A percentile compares a stretch with the other conserved stretches of the same genome.
Conservation (phyloP, 176 grass and related monocot species). For the Puya raimondii region DNA sequence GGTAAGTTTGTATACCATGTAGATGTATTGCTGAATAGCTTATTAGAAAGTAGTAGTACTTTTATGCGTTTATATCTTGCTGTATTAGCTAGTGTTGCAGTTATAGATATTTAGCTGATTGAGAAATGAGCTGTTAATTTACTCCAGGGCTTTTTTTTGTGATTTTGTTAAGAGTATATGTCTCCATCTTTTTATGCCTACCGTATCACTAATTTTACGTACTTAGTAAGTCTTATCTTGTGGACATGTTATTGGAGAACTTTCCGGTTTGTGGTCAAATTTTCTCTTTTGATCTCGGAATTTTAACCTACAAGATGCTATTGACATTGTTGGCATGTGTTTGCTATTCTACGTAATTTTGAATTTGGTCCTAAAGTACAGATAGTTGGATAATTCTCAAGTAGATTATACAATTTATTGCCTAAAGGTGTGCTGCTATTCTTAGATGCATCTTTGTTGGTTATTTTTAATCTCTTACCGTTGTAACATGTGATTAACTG, state of each 20-base stretch:
- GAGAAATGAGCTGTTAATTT: neutral
- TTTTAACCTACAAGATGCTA: no score
- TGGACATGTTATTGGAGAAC: no score
- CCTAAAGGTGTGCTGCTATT: neutral
- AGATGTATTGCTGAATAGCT: neutral
- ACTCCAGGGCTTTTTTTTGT: neutral
- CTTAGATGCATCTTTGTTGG: neutral
- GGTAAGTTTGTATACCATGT: neutral
- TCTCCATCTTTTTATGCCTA: neutral
- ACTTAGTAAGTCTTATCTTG: neutral
- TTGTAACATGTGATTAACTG: neutral
- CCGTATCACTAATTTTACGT: neutral
- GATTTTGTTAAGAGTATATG: neutral
- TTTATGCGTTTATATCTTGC: neutral
- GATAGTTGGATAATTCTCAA: neutral
- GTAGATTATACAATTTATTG: neutral
- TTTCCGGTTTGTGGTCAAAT: no score
- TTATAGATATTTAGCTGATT: neutral
- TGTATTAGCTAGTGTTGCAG: neutral
- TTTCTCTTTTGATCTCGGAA: no score
- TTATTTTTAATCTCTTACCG: neutral
- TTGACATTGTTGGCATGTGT: no score
- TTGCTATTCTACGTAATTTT: neutral
- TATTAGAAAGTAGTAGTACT: neutral
- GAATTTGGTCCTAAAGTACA: neutral